Conservation (phyloP, 2,329 filamentous ascomycete genomes). For the Fusarium sp. region DNA sequence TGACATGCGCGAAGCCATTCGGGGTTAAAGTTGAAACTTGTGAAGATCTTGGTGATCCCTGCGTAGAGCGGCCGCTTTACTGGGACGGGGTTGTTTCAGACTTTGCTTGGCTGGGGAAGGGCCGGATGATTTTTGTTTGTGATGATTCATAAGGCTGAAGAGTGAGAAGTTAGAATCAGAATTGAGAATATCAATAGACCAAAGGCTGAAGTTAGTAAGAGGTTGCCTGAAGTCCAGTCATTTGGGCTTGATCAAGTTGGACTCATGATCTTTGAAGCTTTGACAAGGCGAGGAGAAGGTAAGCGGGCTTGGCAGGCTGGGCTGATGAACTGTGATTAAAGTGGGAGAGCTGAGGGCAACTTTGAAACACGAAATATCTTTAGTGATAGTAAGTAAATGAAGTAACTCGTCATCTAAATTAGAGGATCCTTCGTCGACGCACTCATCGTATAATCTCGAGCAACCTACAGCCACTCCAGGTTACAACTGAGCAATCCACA, state of each 20-base stretch:
- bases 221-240: background rate
- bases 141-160: background rate
- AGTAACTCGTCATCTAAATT: background rate
- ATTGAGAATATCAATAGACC: background rate
- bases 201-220: background rate
- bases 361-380: constrained; percentile 6
- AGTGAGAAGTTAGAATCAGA: accelerated
- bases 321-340: background rate
- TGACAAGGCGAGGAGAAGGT: background rate
- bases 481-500: background rate
- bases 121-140: background rate
- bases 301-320: constrained; percentile 3
- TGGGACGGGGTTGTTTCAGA: constrained; percentile 18
- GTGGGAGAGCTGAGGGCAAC: constrained; percentile 9
- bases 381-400: background rate
- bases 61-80: constrained; percentile 16
- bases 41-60: constrained; percentile 27
- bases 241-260: background rate
- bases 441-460: background rate
- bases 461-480: background rate
- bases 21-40: background rate
- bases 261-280: background rate
- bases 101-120: background rate
- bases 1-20: constrained; percentile 14
- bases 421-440: background rate